A percentile compares a stretch with the other conserved stretches of the same genome.
phyloP scores from a whole-genome alignment of 192 early-diverging fungal genomes.

The Entrophospora sp. region DNA sequence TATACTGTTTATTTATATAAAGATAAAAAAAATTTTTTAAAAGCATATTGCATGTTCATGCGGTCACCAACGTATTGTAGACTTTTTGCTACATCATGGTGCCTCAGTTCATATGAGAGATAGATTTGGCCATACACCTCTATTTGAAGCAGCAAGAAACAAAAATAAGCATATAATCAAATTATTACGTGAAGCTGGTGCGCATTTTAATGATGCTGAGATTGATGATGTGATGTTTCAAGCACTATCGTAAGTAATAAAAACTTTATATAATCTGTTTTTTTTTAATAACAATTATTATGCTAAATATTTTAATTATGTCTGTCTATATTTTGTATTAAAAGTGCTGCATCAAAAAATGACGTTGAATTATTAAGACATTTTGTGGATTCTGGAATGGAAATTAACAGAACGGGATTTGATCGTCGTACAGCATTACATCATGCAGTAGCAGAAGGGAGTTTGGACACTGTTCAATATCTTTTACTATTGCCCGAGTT shows the following conservation, averaged over 20 bases:
- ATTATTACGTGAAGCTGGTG: conserved; percentile 70
- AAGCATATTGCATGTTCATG: conserved; percentile 73
- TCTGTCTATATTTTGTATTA: background rate
- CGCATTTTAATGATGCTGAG: conserved; percentile 83
- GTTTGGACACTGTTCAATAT: conserved; percentile 32
- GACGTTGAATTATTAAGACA: conserved; percentile 45
- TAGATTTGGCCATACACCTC: conserved; percentile 77
- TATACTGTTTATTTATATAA: background rate
- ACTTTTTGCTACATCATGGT: conserved; percentile 72
- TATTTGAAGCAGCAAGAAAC: conserved; percentile 71
- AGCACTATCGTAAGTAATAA: conserved; percentile 42
- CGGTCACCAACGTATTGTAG: conserved; percentile 61
- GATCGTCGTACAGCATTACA: conserved; percentile 66
- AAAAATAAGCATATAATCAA: conserved; percentile 52
- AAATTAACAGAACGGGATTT: conserved; percentile 50
- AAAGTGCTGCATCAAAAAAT: conserved; percentile 33
- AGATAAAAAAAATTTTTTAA: background rate
- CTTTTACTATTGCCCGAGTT: conserved; percentile 39
- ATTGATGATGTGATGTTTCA: conserved; percentile 52
- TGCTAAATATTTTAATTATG: background rate
- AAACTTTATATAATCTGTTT: conserved; percentile 14
- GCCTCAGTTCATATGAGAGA: conserved; percentile 88
- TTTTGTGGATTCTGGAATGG: conserved; percentile 53
- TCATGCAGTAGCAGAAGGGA: conserved; percentile 46
- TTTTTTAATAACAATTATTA: background rate